These are phyloP conservation scores for Paramarasmius palmivorus DNA, from an alignment of 1,284 basidiomycete genomes.

Conservation along the genomic window DNA sequence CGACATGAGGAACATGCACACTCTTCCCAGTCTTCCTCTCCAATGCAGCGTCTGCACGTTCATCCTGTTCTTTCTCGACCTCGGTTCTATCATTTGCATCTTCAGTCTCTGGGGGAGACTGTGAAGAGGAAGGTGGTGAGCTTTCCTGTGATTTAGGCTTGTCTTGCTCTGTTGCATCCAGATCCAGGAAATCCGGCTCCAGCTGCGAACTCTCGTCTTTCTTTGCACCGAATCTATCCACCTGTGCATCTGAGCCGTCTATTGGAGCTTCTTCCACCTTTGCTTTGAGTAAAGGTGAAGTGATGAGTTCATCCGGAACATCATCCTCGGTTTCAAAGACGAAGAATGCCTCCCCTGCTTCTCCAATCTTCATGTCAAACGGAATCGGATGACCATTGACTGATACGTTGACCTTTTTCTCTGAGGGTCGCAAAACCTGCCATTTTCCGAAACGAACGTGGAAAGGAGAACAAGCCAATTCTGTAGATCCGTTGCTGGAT, in stretches of 20 bases:
- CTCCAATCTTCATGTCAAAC: slow-evolving; percentile 98
- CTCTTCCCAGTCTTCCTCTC: slow-evolving; percentile 41
- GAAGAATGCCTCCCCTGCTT: slow-evolving; percentile 98
- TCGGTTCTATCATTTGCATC: slow-evolving; percentile 23
- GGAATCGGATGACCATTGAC: slow-evolving; percentile 84
- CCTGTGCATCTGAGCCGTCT: slow-evolving; percentile 21
- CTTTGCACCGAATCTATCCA: slow-evolving; percentile 47
- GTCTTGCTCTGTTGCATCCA: slow-evolving; percentile 39
- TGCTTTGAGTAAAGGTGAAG: slow-evolving; percentile 83
- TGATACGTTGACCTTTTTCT: slow-evolving; percentile 90
- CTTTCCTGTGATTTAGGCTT: slow-evolving; percentile 3
- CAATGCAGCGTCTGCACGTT: slow-evolving; percentile 54
- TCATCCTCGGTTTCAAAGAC: slow-evolving; percentile 97
- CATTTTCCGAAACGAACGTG: slow-evolving; percentile 99
- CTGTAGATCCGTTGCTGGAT: slow-evolving; percentile 60
- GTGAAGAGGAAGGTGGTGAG: slow-evolving; percentile 32
- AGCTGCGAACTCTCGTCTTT: slow-evolving; percentile 27
- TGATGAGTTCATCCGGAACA: slow-evolving; percentile 91
- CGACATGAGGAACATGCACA: slow-evolving; percentile 60
- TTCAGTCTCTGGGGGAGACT: slow-evolving; percentile 24
- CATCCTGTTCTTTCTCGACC: slow-evolving; percentile 39
- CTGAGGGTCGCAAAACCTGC: slow-evolving; percentile 91
- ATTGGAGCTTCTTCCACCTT: slow-evolving; percentile 43
- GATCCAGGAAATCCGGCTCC: slow-evolving; percentile 69
- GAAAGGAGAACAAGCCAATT: slow-evolving; percentile 92